These are phyloP conservation scores for Fallopia convolvulus DNA, from an alignment of 148 eudicot genomes.

Conservation along the genomic window DNA sequence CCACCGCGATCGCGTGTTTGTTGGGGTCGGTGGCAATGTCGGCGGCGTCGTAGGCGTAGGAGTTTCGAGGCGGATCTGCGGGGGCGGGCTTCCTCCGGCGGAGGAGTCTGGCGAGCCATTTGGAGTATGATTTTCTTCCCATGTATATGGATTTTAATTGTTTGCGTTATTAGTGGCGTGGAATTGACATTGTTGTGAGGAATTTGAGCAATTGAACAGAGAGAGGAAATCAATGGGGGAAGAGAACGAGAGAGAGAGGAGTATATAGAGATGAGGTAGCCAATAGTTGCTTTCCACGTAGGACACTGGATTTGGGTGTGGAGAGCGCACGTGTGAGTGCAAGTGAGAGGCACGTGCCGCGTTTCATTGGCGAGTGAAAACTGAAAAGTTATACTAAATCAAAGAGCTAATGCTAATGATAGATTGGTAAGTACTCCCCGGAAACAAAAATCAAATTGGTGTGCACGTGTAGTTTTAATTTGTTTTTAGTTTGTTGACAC, in stretches of 20 bases:
- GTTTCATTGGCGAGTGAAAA: not conserved
- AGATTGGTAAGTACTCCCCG: too few relatives aligned
- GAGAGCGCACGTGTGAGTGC: not conserved
- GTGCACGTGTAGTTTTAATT: too few relatives aligned
- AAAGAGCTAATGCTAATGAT: too few relatives aligned
- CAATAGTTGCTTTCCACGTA: not conserved
- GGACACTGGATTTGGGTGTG: not conserved
- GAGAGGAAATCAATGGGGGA: not conserved
- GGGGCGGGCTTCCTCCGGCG: conserved; percentile 17
- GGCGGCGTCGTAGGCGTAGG: not conserved
- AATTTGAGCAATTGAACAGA: not conserved
- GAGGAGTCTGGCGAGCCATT: conserved; percentile 31
- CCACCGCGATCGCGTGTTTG: conserved; percentile 88
- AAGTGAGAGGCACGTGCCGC: not conserved
- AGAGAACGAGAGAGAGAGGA: not conserved
- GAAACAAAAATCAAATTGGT: too few relatives aligned
- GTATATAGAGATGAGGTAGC: not conserved
- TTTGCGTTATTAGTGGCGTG: not conserved
- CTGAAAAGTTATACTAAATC: too few relatives aligned
- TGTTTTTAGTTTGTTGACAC: too few relatives aligned
- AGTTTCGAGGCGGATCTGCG: not conserved
- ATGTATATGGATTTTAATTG: not conserved
- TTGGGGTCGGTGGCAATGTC: conserved; percentile 32
- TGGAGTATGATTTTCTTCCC: conserved; percentile 24
- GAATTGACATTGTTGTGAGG: not conserved